phyloP scores from a whole-genome alignment of 257 asterid genomes.

The Solanum sparsipilum region DNA sequence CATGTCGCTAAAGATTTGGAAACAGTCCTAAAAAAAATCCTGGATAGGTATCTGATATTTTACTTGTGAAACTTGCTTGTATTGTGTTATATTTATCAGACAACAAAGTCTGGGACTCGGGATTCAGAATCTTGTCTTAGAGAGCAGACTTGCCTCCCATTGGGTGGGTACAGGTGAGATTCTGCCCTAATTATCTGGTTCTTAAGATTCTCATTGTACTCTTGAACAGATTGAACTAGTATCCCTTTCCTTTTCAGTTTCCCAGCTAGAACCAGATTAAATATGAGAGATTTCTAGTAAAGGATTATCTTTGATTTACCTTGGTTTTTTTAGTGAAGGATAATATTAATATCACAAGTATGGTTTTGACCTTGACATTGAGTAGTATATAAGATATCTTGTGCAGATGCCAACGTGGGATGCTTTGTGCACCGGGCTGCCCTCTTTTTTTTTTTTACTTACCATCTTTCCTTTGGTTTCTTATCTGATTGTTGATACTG shows the following conservation, averaged over 20 bases:
- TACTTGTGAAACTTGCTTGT: slow-evolving; percentile 2
- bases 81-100: slow-evolving; percentile 28
- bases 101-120: slow-evolving; percentile 84
- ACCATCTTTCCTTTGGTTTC: not conserved
- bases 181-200: not conserved
- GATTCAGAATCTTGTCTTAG: slow-evolving; percentile 84
- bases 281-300: not conserved
- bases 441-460: not conserved
- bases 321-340: not conserved
- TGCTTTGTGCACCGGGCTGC: not conserved
- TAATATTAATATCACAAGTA: not conserved
- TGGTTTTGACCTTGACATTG: not conserved
- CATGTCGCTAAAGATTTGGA: not conserved
- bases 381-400: not conserved
- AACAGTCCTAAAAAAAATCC: not conserved
- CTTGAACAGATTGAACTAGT: not conserved
- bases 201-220: not conserved
- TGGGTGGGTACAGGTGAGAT: slow-evolving; percentile 97
- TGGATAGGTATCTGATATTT: not conserved
- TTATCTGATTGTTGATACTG: not conserved
- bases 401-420: not conserved
- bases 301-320: not conserved
- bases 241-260: not conserved
- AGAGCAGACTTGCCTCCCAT: slow-evolving; percentile 81
- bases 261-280: not conserved